Evolutionary conservation across 1,284 basidiomycete genomes (phyloP).

Genomic region (Puccinia coronata): DNA sequence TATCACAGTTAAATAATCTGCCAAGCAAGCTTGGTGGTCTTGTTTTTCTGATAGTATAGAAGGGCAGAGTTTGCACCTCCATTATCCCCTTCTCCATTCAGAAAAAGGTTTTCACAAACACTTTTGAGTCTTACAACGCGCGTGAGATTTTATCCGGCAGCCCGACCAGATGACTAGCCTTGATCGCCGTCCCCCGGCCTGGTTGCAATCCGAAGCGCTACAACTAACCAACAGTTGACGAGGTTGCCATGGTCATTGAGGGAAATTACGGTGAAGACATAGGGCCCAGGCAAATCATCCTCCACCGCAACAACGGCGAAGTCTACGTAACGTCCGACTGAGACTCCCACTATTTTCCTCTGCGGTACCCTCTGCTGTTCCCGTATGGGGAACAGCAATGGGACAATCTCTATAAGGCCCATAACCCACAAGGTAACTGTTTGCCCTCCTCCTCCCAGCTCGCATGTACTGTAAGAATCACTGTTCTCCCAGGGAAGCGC

Average conservation of each 20-base stretch:
- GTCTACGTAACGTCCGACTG: background rate
- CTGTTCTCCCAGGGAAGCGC: background rate
- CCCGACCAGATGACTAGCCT: background rate
- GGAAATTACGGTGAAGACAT: background rate
- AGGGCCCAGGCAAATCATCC: background rate
- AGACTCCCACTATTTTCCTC: background rate
- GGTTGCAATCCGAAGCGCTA: background rate
- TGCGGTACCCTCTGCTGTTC: conserved; percentile 16
- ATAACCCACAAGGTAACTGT: background rate
- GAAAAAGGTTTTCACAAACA: too few relatives aligned
- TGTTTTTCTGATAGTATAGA: too few relatives aligned
- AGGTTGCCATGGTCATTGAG: background rate
- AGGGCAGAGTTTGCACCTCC: too few relatives aligned
- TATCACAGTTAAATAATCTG: too few relatives aligned
- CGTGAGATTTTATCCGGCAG: background rate
- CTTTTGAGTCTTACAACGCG: too few relatives aligned
- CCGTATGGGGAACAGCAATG: conserved; percentile 28
- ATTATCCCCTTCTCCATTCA: too few relatives aligned
- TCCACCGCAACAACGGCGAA: background rate
- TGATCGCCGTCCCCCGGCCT: too few relatives aligned
- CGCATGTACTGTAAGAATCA: background rate
- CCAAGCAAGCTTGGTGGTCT: too few relatives aligned
- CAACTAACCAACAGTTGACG: background rate
- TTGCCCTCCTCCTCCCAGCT: too few relatives aligned
- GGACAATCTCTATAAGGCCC: background rate